Conservation (phyloP, 1,284 basidiomycete species). For the Malassezia vespertilionis region DNA sequence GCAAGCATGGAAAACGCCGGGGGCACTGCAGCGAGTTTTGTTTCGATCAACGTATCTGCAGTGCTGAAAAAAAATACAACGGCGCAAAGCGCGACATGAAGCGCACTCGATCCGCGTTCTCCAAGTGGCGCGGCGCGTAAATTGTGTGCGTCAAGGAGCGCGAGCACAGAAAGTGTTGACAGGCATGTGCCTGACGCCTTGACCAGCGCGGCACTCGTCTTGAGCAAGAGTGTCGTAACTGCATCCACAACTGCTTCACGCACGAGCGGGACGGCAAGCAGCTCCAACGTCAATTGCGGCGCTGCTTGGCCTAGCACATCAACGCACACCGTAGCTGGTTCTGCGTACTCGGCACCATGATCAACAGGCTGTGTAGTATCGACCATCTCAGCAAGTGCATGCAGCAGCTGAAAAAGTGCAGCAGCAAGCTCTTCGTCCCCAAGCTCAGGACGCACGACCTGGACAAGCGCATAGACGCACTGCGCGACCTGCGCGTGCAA, state of each 20-base stretch:
- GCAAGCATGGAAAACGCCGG: slow-evolving; percentile 5
- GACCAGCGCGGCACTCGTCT: neutral
- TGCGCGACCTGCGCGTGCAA: neutral
- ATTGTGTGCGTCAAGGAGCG: too few relatives aligned
- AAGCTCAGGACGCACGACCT: neutral
- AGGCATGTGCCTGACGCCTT: neutral
- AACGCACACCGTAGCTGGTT: neutral
- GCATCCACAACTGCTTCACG: neutral
- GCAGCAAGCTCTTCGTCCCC: neutral
- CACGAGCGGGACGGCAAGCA: neutral
- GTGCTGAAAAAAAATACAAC: neutral
- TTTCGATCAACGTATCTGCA: slow-evolving; percentile 1
- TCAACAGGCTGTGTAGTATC: neutral
- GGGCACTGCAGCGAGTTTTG: neutral
- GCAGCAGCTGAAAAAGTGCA: neutral
- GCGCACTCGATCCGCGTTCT: neutral
- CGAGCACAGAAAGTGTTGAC: neutral
- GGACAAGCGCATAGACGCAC: neutral
- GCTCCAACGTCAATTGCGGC: neutral
- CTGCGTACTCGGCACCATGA: neutral
- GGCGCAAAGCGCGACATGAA: slow-evolving; percentile 4
- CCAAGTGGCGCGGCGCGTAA: neutral
- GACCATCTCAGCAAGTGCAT: neutral
- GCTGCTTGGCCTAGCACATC: neutral
- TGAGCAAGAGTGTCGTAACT: slow-evolving; percentile 1